Base-by-base conservation (phyloP, 805 yeast genomes). In the Metschnikowia lochheadii region DNA sequence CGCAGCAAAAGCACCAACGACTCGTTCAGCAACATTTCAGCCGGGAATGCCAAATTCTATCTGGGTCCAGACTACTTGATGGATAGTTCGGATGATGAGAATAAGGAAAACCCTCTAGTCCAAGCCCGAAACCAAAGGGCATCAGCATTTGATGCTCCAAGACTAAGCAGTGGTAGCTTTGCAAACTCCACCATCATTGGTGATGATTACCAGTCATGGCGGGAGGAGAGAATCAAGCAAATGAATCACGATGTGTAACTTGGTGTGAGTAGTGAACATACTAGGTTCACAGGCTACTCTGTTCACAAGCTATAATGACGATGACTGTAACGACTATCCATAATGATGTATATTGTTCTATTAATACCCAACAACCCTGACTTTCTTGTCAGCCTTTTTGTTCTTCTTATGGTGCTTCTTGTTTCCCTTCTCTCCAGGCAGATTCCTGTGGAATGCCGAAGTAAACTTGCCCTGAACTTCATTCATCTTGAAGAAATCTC, bases 401-500 rank as follows among this genome's bases (percentile, higher is more conserved):
- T 87, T 86, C 69, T 84, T 87, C 74, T 90, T 90, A 65, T 79
- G 79, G 63, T 85, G 89, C 63, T 82, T 83, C 64, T 82, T 82
- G 40, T 69, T 67, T 4, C 67, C 67, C 38, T 34, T 61, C 61
- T 6, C 59, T 63, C 26, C 55, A 55, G 21, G 50, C 64, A 33
- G 49, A 38, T 63, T 68, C 58, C 76, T 76, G 64, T 92, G 97
- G 77, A 89, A 89, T 6, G 98, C 96, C 5, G 78, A 72, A 39
- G 75, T 73, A 53, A 85, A 63, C 48, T 78, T 80, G 3, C 96
- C 96, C 54, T 76, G 75, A 3, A 84, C 82, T 14, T 68, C 70
- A 51, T 77, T 78, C 83, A 84, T 80, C 49, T 79, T 76, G 76
- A 92, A 92, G 63, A 92, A 92, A 51, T 89, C 96, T 35, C 81